Conservation (phyloP, 2,329 filamentous ascomycete genomes). For the Clonostachys rosea region DNA sequence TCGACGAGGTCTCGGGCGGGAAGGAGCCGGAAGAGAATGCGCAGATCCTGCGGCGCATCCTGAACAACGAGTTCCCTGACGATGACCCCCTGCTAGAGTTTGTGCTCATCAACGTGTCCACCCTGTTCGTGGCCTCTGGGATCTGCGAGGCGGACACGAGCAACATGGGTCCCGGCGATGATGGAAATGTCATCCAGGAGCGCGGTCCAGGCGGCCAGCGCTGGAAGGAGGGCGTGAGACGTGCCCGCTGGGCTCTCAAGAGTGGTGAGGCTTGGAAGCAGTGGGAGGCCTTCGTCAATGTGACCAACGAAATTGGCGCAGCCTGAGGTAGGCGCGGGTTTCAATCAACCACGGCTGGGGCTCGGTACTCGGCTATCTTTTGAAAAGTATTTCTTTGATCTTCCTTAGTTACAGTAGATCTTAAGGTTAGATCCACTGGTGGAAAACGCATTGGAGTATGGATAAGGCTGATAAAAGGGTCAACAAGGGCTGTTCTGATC, state of each 20-base stretch:
- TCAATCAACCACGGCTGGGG: neutral
- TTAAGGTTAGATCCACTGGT: no score
- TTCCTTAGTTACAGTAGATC: no score
- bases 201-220: slow-evolving; percentile 78
- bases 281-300: slow-evolving; percentile 79
- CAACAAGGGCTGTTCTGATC: neutral
- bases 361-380: no score
- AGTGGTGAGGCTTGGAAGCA: slow-evolving; percentile 83
- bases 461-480: neutral
- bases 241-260: slow-evolving; percentile 82
- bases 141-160: slow-evolving; percentile 81
- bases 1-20: slow-evolving; percentile 75
- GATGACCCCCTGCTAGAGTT: slow-evolving; percentile 89
- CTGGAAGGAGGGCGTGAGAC: slow-evolving; percentile 92
- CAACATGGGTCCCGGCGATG: slow-evolving; percentile 74
- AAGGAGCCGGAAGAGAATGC: slow-evolving; percentile 87
- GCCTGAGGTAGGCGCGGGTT: neutral
- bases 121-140: slow-evolving; percentile 79
- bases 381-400: no score
- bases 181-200: slow-evolving; percentile 76
- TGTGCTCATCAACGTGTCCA: slow-evolving; percentile 89
- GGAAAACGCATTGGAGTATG: neutral
- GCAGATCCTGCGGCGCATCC: slow-evolving; percentile 70
- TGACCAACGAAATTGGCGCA: slow-evolving; percentile 56
- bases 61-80: slow-evolving; percentile 66